A percentile compares a stretch with the other conserved stretches of the same genome.
Conservation (phyloP, 2,329 filamentous ascomycete genomes). For the Diplodia scrobiculata region DNA sequence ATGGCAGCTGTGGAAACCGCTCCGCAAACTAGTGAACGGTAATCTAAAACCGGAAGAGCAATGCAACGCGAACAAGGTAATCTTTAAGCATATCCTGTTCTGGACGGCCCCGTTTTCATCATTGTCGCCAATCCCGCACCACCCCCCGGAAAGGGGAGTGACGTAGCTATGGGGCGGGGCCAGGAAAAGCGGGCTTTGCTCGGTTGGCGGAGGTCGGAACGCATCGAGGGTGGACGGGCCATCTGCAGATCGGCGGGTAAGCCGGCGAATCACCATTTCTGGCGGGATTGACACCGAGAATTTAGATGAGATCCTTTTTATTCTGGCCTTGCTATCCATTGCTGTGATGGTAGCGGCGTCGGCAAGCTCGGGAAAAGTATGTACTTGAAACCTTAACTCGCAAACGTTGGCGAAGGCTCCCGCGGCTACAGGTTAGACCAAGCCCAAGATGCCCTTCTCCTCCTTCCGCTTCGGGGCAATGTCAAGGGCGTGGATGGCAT, state of each 20-base stretch:
- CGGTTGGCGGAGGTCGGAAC: background rate
- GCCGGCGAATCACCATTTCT: background rate
- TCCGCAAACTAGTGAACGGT: background rate
- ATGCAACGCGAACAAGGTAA: background rate
- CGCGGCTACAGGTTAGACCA: background rate
- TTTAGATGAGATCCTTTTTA: too few species aligned
- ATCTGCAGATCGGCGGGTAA: conserved; percentile 6
- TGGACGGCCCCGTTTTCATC: background rate
- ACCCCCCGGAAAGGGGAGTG: background rate
- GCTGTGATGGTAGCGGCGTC: background rate
- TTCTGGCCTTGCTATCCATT: background rate
- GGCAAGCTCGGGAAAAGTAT: background rate
- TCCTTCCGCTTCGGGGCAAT: conserved; percentile 35
- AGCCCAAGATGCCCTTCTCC: conserved; percentile 33
- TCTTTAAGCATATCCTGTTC: background rate
- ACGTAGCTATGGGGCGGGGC: conserved; percentile 7
- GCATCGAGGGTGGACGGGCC: background rate
- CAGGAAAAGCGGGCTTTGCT: conserved; percentile 9
- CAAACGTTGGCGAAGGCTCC: background rate
- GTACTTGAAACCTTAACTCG: background rate
- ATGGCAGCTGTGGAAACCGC: background rate
- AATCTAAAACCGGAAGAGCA: background rate
- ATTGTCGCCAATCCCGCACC: background rate
- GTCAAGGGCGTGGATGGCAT: conserved; percentile 41
- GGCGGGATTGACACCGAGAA: background rate